Conservation (phyloP, 2,329 filamentous ascomycete species). For the Meredithiella fracta region DNA sequence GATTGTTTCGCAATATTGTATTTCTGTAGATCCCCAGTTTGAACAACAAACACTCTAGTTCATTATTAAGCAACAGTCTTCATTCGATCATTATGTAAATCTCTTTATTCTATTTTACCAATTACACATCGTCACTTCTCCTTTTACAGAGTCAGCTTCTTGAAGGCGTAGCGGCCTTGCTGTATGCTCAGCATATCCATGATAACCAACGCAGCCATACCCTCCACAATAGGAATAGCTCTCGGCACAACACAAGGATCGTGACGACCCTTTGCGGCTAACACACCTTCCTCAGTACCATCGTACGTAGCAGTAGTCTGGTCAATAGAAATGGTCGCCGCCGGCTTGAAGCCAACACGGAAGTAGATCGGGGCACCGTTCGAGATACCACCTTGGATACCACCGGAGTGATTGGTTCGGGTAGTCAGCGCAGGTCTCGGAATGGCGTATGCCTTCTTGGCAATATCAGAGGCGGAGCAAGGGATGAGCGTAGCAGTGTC, state of each 20-base stretch:
- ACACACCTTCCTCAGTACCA: constrained; percentile 49
- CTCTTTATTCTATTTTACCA: background rate
- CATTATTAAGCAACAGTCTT: background rate
- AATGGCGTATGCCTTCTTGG: constrained; percentile 27
- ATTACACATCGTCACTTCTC: constrained; percentile 3
- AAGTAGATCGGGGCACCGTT: constrained; percentile 94
- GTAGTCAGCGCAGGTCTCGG: constrained; percentile 50
- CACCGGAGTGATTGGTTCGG: constrained; percentile 87
- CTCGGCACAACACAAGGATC: constrained; percentile 85
- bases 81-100: background rate
- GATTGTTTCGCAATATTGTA: background rate
- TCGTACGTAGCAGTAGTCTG: constrained; percentile 73
- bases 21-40: background rate
- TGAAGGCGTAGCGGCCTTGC: constrained; percentile 35
- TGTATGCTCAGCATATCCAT: constrained; percentile 80
- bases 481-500: constrained; percentile 20
- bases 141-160: constrained; percentile 13
- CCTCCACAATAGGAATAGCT: constrained; percentile 76
- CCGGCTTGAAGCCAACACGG: constrained; percentile 84
- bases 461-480: constrained; percentile 23
- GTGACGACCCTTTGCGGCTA: constrained; percentile 86
- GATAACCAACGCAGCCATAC: constrained; percentile 75
- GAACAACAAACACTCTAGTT: background rate
- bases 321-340: constrained; percentile 80
- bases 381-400: constrained; percentile 87